Conservation (phyloP, 495 filamentous ascomycete species). For the Penicillium pulvis region DNA sequence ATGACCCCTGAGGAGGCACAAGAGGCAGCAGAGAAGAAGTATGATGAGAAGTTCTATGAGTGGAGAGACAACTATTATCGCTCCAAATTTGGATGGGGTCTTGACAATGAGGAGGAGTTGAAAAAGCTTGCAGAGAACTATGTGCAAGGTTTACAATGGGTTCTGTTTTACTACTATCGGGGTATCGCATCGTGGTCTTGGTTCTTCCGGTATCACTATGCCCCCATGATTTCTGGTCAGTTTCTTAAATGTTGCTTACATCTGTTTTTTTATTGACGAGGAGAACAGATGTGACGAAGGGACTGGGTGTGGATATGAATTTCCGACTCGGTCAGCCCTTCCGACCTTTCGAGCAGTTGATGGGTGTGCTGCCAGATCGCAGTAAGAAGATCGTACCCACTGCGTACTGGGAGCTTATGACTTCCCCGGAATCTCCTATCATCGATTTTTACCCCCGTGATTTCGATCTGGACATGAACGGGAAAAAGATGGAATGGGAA, state of each 20-base stretch:
- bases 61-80: constrained; percentile 96
- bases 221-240: constrained; percentile 90
- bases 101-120: constrained; percentile 79
- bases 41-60: constrained; percentile 79
- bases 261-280: constrained; percentile 14
- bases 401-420: constrained; percentile 93
- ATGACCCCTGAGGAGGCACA: constrained; percentile 76
- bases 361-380: constrained; percentile 96
- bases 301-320: constrained; percentile 82
- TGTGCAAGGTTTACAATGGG: constrained; percentile 97
- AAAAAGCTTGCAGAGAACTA: constrained; percentile 90
- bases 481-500: constrained; percentile 99
- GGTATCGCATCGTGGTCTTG: constrained; percentile 98
- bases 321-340: constrained; percentile 95
- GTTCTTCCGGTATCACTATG: constrained; percentile 97
- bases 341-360: constrained; percentile 91
- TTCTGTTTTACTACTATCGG: constrained; percentile 96
- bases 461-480: constrained; percentile 98
- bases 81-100: constrained; percentile 88
- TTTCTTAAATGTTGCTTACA: background rate
- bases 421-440: constrained; percentile 85
- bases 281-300: constrained; percentile 73
- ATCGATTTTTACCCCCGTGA: constrained; percentile 98
- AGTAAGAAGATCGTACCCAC: constrained; percentile 93
- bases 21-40: constrained; percentile 73